A percentile compares a stretch with the other conserved stretches of the same genome.
Conservation (phyloP, 495 filamentous ascomycete genomes). For the Trichoderma orchidacearum region DNA sequence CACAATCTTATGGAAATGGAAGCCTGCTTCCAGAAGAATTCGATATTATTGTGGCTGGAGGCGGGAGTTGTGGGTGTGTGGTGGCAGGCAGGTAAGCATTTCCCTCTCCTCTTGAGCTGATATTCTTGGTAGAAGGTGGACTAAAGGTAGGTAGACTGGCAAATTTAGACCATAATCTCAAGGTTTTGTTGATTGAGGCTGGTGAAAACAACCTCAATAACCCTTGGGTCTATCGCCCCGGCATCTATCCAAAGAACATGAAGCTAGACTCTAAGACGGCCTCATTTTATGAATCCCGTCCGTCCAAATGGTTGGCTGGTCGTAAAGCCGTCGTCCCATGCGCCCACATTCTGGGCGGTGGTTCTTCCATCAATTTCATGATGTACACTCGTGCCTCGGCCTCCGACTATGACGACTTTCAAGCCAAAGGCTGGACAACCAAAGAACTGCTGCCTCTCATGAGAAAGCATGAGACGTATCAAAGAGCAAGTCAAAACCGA, state of each 20-base stretch:
- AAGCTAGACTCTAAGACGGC: constrained; percentile 79
- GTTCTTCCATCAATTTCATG: constrained; percentile 76
- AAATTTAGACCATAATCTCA: constrained; percentile 68
- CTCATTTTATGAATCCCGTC: constrained; percentile 67
- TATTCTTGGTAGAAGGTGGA: not conserved
- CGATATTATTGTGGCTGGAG: constrained; percentile 74
- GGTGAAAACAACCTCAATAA: constrained; percentile 75
- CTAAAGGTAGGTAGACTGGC: constrained; percentile 37
- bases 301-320: constrained; percentile 58
- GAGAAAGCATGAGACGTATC: constrained; percentile 78
- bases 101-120: not conserved
- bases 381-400: constrained; percentile 80
- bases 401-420: constrained; percentile 75
- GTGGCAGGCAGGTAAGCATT: constrained; percentile 54
- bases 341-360: constrained; percentile 64
- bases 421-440: constrained; percentile 68
- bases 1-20: not conserved
- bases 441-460: constrained; percentile 68
- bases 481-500: constrained; percentile 58
- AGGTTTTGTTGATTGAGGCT: constrained; percentile 65
- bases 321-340: constrained; percentile 66
- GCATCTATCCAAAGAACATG: constrained; percentile 70
- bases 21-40: constrained; percentile 48
- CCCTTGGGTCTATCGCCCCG: constrained; percentile 68
- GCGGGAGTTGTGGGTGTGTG: constrained; percentile 58